Percentiles rank a stretch among this genome's conserved stretches.
phyloP scores from a whole-genome alignment of 1,284 basidiomycete genomes.

The Agaricales sp. region DNA sequence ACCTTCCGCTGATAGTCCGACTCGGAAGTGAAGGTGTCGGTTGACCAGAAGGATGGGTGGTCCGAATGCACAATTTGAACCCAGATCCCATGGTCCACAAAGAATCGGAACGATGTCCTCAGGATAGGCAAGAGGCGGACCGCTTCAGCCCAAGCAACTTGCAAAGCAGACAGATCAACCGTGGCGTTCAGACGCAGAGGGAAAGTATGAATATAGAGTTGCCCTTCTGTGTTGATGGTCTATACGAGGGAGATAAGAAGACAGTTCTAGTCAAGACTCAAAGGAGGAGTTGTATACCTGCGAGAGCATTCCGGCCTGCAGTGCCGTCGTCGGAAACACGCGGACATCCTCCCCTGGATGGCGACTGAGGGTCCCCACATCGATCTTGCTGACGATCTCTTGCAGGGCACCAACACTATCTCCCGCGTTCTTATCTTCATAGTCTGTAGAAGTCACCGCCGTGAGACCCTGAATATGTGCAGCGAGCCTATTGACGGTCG shows the following conservation, averaged over 20 bases:
- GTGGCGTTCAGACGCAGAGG: slow-evolving; percentile 22
- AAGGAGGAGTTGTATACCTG: background rate
- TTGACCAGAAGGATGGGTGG: slow-evolving; percentile 24
- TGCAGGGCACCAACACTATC: slow-evolving; percentile 21
- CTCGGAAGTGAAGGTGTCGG: slow-evolving; percentile 10
- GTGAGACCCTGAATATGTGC: slow-evolving; percentile 7
- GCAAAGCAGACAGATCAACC: slow-evolving; percentile 21
- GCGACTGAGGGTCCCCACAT: background rate
- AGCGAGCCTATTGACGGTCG: slow-evolving; percentile 13
- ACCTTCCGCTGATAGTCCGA: slow-evolving; percentile 8
- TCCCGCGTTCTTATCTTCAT: slow-evolving; percentile 17
- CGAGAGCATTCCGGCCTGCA: background rate
- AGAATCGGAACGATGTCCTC: slow-evolving; percentile 38
- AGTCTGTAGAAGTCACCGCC: slow-evolving; percentile 11
- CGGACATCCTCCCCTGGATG: background rate
- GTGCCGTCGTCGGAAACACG: slow-evolving; percentile 2
- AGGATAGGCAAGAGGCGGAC: slow-evolving; percentile 26
- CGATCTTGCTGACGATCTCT: background rate
- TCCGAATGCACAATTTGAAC: slow-evolving; percentile 31
- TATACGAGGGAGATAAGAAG: slow-evolving; percentile 12
- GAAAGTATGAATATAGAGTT: slow-evolving; percentile 37
- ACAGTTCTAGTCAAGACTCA: background rate
- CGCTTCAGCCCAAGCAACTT: slow-evolving; percentile 25
- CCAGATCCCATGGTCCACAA: slow-evolving; percentile 27
- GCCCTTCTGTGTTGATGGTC: slow-evolving; percentile 35